A percentile compares a stretch with the other conserved stretches of the same genome.
Evolutionary conservation across 2,329 filamentous ascomycete genomes (phyloP).

Genomic region (Pleurostoma richardsiae): DNA sequence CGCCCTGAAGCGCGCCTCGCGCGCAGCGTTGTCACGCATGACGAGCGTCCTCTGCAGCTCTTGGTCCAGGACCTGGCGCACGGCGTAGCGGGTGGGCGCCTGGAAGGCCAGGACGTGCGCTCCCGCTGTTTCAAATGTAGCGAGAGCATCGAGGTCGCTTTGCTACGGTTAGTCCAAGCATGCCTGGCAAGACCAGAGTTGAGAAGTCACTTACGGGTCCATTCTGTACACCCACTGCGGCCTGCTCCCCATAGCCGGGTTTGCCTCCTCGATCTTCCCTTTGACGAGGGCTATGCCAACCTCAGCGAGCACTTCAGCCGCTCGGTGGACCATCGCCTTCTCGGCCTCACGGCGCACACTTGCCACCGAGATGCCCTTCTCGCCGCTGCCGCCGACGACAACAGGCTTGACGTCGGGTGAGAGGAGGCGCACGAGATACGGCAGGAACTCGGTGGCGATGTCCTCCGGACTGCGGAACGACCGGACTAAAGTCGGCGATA

Average conservation of each 20-base stretch:
- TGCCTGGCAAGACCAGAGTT: background rate
- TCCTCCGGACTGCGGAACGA: constrained; percentile 75
- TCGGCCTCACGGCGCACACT: constrained; percentile 86
- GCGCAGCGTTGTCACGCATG: constrained; percentile 59
- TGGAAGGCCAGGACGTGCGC: constrained; percentile 49
- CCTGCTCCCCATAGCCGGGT: constrained; percentile 41
- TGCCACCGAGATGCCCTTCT: constrained; percentile 53
- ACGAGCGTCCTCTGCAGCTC: constrained; percentile 73
- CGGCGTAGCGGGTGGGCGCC: constrained; percentile 80
- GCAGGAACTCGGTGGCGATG: constrained; percentile 76
- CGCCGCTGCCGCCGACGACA: constrained; percentile 62
- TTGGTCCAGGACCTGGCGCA: constrained; percentile 88
- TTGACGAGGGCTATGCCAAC: constrained; percentile 77
- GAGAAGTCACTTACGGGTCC: constrained; percentile 68
- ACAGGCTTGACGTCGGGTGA: constrained; percentile 90
- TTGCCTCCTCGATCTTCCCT: constrained; percentile 62
- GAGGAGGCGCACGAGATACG: constrained; percentile 78
- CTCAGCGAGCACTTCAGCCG: constrained; percentile 78
- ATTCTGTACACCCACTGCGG: constrained; percentile 82
- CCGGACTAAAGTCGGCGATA: constrained; percentile 67
- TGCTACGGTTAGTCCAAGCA: constrained; percentile 1
- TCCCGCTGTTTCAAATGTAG: constrained; percentile 66
- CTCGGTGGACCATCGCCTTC: constrained; percentile 71
- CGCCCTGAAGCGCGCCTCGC: constrained; percentile 61
- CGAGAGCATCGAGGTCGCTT: constrained; percentile 70